A percentile compares a stretch with the other conserved stretches of the same genome.
Conservation (phyloP, 345 rosid genomes). For the Cochlearia excelsa region DNA sequence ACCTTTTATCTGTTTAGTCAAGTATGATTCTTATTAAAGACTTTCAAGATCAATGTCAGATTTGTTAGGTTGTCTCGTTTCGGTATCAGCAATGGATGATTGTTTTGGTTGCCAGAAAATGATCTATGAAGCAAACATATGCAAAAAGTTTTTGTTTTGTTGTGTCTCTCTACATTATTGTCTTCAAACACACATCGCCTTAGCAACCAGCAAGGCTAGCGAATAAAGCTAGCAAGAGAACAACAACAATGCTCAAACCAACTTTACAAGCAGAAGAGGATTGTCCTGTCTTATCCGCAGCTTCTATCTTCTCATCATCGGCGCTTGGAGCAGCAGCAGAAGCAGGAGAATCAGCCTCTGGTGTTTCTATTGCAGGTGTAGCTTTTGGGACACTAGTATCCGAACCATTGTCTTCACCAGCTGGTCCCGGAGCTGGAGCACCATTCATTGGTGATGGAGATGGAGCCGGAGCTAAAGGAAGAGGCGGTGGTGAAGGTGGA, state of each 20-base stretch:
- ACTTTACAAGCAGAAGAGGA: constrained; percentile 33
- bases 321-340: constrained; percentile 32
- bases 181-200: background rate
- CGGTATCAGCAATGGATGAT: constrained; percentile 17
- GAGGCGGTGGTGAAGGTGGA: constrained; percentile 48
- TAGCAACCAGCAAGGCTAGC: constrained; percentile 27
- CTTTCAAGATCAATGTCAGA: constrained; percentile 25
- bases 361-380: constrained; percentile 37
- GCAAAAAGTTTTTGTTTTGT: background rate
- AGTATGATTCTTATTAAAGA: constrained; percentile 7
- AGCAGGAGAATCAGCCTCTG: constrained; percentile 28
- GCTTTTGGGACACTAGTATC: constrained; percentile 24
- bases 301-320: constrained; percentile 31
- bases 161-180: constrained; percentile 26
- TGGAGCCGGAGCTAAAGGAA: constrained; percentile 36
- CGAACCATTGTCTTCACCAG: constrained; percentile 23
- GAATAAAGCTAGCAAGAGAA: constrained; percentile 28
- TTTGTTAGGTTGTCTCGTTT: constrained; percentile 19
- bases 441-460: constrained; percentile 35
- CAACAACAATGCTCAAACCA: constrained; percentile 22
- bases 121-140: constrained; percentile 9
- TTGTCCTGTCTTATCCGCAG: constrained; percentile 27
- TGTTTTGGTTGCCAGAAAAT: constrained; percentile 9
- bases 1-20: constrained; percentile 16
- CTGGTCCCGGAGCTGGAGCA: constrained; percentile 35